phyloP scores from a whole-genome alignment of 2,329 filamentous ascomycete species.

The Alternaria conjuncta region DNA sequence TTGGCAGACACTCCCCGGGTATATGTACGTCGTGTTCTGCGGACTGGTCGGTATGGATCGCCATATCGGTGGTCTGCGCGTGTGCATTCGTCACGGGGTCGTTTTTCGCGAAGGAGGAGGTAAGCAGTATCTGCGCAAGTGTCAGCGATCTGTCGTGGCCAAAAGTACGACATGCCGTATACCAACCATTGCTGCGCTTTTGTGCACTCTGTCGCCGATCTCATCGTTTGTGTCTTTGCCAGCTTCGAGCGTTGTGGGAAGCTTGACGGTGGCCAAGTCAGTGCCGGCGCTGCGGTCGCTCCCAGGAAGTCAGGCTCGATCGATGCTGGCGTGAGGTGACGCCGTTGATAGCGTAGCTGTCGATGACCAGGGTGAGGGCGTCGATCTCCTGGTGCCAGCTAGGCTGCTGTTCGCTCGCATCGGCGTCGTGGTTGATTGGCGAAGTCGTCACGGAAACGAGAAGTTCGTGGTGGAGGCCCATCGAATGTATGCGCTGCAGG shows the following conservation, averaged over 20 bases:
- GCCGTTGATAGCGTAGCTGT: background rate
- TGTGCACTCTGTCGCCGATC: background rate
- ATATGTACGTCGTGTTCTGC: background rate
- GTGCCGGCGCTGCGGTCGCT: background rate
- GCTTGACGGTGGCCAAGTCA: background rate
- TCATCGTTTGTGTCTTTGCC: background rate
- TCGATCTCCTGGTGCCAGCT: background rate
- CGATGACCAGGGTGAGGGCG: background rate
- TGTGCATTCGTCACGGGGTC: background rate
- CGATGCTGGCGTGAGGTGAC: background rate
- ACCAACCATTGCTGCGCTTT: background rate
- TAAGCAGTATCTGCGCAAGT: background rate
- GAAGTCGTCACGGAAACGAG: background rate
- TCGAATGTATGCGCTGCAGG: background rate
- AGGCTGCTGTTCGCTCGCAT: background rate
- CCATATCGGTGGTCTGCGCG: background rate
- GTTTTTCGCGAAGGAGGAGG: background rate
- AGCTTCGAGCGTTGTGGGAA: background rate
- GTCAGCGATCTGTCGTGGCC: background rate
- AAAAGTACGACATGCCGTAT: background rate
- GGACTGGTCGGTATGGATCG: background rate
- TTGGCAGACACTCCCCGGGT: background rate
- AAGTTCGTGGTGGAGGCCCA: background rate
- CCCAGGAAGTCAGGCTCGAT: background rate
- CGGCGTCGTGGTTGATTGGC: background rate